A percentile compares a stretch with the other conserved stretches of the same genome.
Conservation (phyloP, 345 rosid genomes). For the Raphanus sativus region DNA sequence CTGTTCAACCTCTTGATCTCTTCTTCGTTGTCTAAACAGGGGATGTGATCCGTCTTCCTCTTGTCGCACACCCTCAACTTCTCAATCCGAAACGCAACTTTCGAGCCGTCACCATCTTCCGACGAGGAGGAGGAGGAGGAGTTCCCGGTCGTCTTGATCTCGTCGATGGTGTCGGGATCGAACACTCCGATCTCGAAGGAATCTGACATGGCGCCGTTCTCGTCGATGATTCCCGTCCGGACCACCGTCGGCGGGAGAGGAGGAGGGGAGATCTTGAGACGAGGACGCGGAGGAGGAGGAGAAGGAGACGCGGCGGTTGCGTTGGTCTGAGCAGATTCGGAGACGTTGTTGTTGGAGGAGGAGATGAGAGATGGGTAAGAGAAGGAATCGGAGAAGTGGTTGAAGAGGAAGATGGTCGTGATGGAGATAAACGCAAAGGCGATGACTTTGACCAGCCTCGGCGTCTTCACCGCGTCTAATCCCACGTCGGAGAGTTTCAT, state of each 20-base stretch:
- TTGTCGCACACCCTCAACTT: constrained; percentile 42
- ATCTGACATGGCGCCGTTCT: constrained; percentile 56
- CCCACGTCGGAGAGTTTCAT: constrained; percentile 28
- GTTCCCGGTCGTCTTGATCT: constrained; percentile 30
- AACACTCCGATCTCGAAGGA: constrained; percentile 50
- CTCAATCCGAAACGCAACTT: constrained; percentile 12
- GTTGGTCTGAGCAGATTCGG: not conserved
- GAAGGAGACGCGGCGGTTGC: constrained; percentile 4
- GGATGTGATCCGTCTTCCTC: constrained; percentile 47
- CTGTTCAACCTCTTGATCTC: constrained; percentile 41
- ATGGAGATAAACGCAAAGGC: constrained; percentile 41
- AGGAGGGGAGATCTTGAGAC: constrained; percentile 24
- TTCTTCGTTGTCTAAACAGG: constrained; percentile 49
- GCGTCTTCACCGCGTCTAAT: constrained; percentile 41
- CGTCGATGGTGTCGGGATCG: constrained; percentile 39
- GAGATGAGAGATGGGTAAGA: constrained; percentile 29
- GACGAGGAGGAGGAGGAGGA: constrained; percentile 16
- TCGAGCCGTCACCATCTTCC: not conserved
- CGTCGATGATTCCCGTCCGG: constrained; percentile 58
- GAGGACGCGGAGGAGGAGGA: constrained; percentile 25
- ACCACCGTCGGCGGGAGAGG: constrained; percentile 46
- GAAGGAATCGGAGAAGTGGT: constrained; percentile 40
- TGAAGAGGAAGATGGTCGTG: constrained; percentile 31
- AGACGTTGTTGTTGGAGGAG: constrained; percentile 5
- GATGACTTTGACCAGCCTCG: constrained; percentile 41